Conservation (phyloP, 2,329 filamentous ascomycete genomes). For the Aspergillus sp. region DNA sequence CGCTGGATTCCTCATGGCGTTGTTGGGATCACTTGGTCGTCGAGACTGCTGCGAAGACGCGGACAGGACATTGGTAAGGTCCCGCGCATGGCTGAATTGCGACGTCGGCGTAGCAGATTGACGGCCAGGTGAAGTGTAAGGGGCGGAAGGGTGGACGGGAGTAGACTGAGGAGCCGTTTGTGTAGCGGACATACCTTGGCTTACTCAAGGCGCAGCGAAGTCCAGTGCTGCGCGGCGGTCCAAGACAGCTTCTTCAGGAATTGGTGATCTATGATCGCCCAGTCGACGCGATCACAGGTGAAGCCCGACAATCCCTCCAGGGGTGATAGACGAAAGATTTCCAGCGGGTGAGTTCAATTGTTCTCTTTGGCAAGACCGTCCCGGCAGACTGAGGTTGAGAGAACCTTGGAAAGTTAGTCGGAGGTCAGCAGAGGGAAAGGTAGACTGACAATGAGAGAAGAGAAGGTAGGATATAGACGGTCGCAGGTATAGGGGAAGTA, state of each 20-base stretch:
- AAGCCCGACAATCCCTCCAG: constrained; percentile 16
- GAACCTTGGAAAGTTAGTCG: constrained; percentile 10
- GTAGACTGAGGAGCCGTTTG: constrained; percentile 51
- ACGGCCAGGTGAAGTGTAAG: constrained; percentile 17
- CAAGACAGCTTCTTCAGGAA: constrained; percentile 15
- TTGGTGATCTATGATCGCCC: constrained; percentile 7
- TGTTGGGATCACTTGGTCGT: constrained; percentile 9
- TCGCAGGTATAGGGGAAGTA: constrained; percentile 7
- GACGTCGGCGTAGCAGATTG: constrained; percentile 40
- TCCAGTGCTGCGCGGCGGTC: constrained; percentile 14
- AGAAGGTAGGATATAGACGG: constrained; percentile 9
- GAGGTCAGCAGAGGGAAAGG: constrained; percentile 7
- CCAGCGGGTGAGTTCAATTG: constrained; percentile 4
- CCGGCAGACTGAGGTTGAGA: constrained; percentile 13
- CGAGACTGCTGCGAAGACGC: constrained; percentile 36
- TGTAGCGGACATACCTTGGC: constrained; percentile 52
- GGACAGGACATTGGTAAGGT: constrained; percentile 31
- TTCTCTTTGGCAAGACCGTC: constrained; percentile 6
- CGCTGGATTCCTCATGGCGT: constrained; percentile 7
- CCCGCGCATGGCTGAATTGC: constrained; percentile 45
- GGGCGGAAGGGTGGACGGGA: constrained; percentile 35
- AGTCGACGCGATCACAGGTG: constrained; percentile 13
- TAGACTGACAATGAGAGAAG: constrained; percentile 7
- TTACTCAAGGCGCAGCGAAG: constrained; percentile 14
- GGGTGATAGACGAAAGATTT: constrained; percentile 9